A percentile compares a stretch with the other conserved stretches of the same genome.
phyloP scores from a whole-genome alignment of 441 rosid species.

The Aquilaria agallochum region DNA sequence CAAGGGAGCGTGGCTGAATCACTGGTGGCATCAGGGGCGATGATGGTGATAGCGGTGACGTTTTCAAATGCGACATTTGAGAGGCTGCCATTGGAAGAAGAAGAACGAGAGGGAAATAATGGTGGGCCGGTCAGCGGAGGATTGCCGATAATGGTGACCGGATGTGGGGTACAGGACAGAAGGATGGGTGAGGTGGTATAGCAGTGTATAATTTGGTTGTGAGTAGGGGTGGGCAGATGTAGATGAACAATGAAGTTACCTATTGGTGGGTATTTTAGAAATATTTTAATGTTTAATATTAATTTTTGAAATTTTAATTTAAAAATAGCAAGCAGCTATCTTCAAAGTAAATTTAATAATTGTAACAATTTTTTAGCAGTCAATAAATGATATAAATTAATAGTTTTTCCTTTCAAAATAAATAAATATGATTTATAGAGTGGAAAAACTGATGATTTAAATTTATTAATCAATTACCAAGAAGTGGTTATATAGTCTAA shows the following conservation, averaged over 20 bases:
- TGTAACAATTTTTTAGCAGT: no score
- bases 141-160: slow-evolving; percentile 30
- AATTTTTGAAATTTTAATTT: no score
- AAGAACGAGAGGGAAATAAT: slow-evolving; percentile 27
- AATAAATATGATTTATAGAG: no score
- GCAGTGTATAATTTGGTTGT: slow-evolving; percentile 49
- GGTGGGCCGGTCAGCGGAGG: slow-evolving; percentile 31
- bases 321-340: no score
- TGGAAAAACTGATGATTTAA: no score
- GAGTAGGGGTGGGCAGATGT: slow-evolving; percentile 35
- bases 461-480: no score
- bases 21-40: slow-evolving; percentile 49
- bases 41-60: slow-evolving; percentile 52
- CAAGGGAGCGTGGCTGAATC: slow-evolving; percentile 57
- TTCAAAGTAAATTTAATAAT: no score
- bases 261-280: slow-evolving; percentile 33
- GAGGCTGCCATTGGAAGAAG: slow-evolving; percentile 62
- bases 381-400: no score
- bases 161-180: slow-evolving; percentile 24
- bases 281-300: no score
- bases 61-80: slow-evolving; percentile 60
- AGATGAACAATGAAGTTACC: slow-evolving; percentile 43
- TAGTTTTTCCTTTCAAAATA: no score
- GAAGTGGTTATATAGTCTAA: no score
- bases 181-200: slow-evolving; percentile 27